Evolutionary conservation across 352 stramenopile species (phyloP).

Genomic region (Globisporangium acanthophoron): DNA sequence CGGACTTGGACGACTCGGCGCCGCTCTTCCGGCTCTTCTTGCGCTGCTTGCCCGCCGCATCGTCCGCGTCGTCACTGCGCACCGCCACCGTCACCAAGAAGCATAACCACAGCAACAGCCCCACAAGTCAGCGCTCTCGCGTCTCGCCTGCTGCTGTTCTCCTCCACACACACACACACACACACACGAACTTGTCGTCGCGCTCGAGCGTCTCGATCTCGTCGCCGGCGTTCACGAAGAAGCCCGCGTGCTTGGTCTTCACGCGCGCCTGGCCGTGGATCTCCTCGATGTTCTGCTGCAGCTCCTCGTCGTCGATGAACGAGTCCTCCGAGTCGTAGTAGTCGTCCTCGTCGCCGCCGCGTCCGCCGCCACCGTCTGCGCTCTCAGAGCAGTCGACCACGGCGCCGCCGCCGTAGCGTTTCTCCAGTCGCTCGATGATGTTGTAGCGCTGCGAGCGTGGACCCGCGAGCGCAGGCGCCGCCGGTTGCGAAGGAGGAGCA

Average conservation of each 20-base stretch:
- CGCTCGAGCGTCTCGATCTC: conserved; percentile 74
- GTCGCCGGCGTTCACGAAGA: conserved; percentile 85
- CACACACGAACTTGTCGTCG: conserved; percentile 12
- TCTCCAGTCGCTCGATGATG: conserved; percentile 85
- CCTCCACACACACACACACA: not conserved
- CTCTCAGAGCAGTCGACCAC: conserved; percentile 44
- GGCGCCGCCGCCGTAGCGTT: conserved; percentile 70
- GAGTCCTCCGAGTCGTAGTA: conserved; percentile 87
- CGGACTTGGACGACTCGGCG: conserved; percentile 36
- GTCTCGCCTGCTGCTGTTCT: not conserved
- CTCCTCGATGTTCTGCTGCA: conserved; percentile 84
- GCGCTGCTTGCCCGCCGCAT: conserved; percentile 1
- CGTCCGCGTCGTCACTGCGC: conserved; percentile 10
- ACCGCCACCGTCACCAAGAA: not conserved
- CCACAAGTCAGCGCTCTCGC: not conserved
- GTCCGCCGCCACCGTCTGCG: conserved; percentile 9
- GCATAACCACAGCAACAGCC: not conserved
- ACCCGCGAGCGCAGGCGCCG: conserved; percentile 4
- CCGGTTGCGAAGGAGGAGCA: not conserved
- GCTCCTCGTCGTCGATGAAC: conserved; percentile 81
- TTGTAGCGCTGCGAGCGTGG: conserved; percentile 59
- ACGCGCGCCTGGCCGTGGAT: conserved; percentile 62
- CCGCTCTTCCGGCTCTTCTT: conserved; percentile 44
- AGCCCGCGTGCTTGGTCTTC: conserved; percentile 82
- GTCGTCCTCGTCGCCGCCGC: conserved; percentile 71